These are phyloP conservation scores for Elsinoe australis DNA, from an alignment of 2,329 filamentous ascomycete species.

Conservation along the genomic window DNA sequence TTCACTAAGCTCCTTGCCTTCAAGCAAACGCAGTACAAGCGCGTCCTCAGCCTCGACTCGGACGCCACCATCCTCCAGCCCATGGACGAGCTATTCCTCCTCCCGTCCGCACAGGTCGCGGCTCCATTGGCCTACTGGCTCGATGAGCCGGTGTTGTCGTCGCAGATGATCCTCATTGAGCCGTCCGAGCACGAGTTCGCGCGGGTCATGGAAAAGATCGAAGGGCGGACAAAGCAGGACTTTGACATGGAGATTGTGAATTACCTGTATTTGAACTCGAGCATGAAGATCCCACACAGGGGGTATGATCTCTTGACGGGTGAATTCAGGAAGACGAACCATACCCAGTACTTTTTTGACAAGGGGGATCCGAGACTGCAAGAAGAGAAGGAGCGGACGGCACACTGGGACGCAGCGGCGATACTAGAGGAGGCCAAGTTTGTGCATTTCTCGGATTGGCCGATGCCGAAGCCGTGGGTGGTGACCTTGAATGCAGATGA, in stretches of 20 bases:
- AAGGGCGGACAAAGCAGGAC: conserved; percentile 27
- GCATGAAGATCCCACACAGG: conserved; percentile 58
- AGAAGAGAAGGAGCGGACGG: conserved; percentile 40
- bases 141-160: conserved; percentile 28
- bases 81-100: conserved; percentile 64
- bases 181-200: conserved; percentile 20
- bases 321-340: conserved; percentile 53
- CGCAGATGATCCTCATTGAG: conserved; percentile 21
- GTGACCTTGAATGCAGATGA: conserved; percentile 39
- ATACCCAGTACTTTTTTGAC: conserved; percentile 47
- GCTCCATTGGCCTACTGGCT: conserved; percentile 69
- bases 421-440: conserved; percentile 54
- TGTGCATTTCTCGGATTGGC: conserved; percentile 64
- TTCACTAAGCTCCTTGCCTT: conserved; percentile 64
- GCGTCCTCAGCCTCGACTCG: conserved; percentile 53
- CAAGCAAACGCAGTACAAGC: conserved; percentile 56
- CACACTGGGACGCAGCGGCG: conserved; percentile 49
- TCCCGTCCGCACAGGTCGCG: conserved; percentile 53
- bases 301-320: conserved; percentile 55
- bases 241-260: conserved; percentile 61
- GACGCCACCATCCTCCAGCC: conserved; percentile 55
- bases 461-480: conserved; percentile 57
- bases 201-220: conserved; percentile 17
- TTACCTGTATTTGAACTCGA: conserved; percentile 51
- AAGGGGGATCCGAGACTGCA: conserved; percentile 20